Evolutionary conservation across 169 alveolate genomes (phyloP).

Genomic region (Blepharisma undulans): DNA sequence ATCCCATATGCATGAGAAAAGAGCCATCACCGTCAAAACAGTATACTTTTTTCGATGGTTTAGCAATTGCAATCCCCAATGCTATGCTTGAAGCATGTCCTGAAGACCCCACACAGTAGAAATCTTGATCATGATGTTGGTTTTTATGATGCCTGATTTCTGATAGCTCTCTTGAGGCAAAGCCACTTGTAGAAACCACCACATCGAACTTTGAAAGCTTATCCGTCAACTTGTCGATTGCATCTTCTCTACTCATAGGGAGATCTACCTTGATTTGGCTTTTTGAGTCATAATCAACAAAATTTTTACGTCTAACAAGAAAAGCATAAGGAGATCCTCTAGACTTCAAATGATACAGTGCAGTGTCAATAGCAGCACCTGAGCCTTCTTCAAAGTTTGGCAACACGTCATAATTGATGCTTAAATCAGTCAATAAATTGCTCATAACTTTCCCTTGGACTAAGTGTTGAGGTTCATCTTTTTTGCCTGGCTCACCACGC

Average conservation of each 20-base stretch:
- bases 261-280: constrained; percentile 43
- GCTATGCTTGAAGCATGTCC: constrained; percentile 79
- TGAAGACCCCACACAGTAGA: constrained; percentile 77
- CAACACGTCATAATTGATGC: constrained; percentile 60
- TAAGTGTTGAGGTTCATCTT: constrained; percentile 81
- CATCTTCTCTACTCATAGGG: constrained; percentile 66
- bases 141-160: constrained; percentile 56
- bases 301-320: constrained; percentile 60
- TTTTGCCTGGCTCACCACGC: constrained; percentile 84
- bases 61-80: constrained; percentile 63
- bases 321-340: constrained; percentile 63
- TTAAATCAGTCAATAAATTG: constrained; percentile 66
- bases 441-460: constrained; percentile 68
- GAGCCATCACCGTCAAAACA: constrained; percentile 85
- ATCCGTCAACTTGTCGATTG: constrained; percentile 48
- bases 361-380: constrained; percentile 60
- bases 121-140: constrained; percentile 61
- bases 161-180: constrained; percentile 69
- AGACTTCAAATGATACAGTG: constrained; percentile 44
- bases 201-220: not conserved
- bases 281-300: constrained; percentile 52
- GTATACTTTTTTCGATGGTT: constrained; percentile 48
- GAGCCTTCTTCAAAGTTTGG: constrained; percentile 71
- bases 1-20: constrained; percentile 80
- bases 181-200: constrained; percentile 69